Percentiles rank a stretch among this genome's conserved stretches.
Conservation (phyloP, 2,329 filamentous ascomycete species). For the Apiospora malaysiana region DNA sequence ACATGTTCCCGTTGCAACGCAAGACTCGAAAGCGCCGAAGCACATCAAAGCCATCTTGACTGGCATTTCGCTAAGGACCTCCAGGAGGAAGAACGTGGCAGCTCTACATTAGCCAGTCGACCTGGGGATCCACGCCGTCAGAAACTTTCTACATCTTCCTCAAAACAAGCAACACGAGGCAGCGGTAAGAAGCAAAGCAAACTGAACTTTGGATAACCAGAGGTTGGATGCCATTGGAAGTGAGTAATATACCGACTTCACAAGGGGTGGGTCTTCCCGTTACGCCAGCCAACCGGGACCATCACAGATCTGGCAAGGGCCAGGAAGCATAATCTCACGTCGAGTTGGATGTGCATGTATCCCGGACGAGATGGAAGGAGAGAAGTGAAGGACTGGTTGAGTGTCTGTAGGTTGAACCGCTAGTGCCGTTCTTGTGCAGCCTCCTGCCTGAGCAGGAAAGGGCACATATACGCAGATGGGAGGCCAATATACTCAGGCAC, state of each 20-base stretch:
- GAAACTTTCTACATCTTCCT: constrained; percentile 42
- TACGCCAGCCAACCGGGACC: constrained; percentile 16
- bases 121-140: constrained; percentile 41
- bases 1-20: constrained; percentile 71
- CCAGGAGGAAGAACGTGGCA: constrained; percentile 66
- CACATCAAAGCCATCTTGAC: constrained; percentile 79
- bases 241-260: constrained; percentile 30
- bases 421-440: constrained; percentile 15
- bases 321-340: constrained; percentile 15
- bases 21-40: constrained; percentile 61
- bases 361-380: neutral
- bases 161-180: constrained; percentile 45
- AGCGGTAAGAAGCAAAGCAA: constrained; percentile 58
- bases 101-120: constrained; percentile 49
- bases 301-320: constrained; percentile 8
- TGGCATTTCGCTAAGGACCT: constrained; percentile 95
- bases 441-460: constrained; percentile 10
- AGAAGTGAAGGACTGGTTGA: neutral
- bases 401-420: neutral
- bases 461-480: neutral
- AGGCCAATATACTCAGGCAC: constrained; percentile 21
- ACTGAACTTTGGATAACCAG: constrained; percentile 62
- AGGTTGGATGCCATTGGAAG: constrained; percentile 28
- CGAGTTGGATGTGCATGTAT: neutral
- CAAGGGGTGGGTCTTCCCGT: constrained; percentile 27